phyloP scores from a whole-genome alignment of 768 basidiomycete genomes.

The Psilocybe tampanensis region DNA sequence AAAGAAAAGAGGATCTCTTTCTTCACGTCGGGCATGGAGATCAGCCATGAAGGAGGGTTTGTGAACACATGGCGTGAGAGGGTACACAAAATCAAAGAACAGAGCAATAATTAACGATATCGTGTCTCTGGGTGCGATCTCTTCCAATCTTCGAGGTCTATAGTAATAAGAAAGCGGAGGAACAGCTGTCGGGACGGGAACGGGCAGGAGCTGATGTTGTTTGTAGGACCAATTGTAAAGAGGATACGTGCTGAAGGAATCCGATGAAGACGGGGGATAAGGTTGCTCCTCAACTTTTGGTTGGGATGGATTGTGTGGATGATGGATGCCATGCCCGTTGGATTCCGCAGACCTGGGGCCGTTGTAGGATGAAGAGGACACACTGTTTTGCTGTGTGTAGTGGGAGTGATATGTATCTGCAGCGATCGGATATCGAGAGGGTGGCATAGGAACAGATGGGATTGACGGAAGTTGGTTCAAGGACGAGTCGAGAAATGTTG shows the following conservation, averaged over 20 bases:
- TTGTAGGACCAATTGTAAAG: conserved; percentile 74
- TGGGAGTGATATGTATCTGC: conserved; percentile 68
- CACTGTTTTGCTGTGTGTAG: conserved; percentile 43
- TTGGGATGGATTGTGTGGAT: conserved; percentile 30
- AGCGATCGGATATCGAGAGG: conserved; percentile 71
- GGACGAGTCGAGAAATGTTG: conserved; percentile 57
- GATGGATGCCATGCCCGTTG: conserved; percentile 32
- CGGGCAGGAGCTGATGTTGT: conserved; percentile 50
- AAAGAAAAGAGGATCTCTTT: conserved; percentile 88
- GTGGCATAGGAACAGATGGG: conserved; percentile 51
- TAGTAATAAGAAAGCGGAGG: conserved; percentile 76
- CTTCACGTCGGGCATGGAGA: conserved; percentile 76
- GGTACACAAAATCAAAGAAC: conserved; percentile 94
- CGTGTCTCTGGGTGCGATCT: conserved; percentile 80
- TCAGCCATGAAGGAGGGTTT: conserved; percentile 93
- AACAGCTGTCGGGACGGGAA: conserved; percentile 47
- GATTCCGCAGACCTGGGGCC: conserved; percentile 40
- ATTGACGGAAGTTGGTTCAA: conserved; percentile 40
- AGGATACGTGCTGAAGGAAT: conserved; percentile 65
- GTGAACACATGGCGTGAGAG: conserved; percentile 89
- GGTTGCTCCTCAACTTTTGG: conserved; percentile 50
- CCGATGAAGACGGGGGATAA: conserved; percentile 42
- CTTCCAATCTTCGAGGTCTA: conserved; percentile 76
- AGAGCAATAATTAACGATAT: conserved; percentile 82
- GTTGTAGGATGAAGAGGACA: conserved; percentile 41